Conservation (phyloP, 345 rosid genomes). For the Euphorbia pulcherrima region DNA sequence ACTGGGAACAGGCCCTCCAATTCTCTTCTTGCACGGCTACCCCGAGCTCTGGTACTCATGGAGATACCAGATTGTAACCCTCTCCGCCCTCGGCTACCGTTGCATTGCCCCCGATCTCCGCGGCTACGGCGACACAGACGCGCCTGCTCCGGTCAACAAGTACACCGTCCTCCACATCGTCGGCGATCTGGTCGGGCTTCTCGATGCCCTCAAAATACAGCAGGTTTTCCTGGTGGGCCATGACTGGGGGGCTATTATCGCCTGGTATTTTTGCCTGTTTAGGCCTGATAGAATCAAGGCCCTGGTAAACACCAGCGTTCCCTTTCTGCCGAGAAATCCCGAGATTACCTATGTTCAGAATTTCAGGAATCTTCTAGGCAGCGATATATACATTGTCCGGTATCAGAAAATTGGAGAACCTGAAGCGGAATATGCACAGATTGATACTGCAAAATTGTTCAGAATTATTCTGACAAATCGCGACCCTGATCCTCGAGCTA, state of each 20-base stretch:
- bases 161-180: background rate
- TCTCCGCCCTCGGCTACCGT: background rate
- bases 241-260: background rate
- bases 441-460: background rate
- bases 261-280: background rate
- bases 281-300: constrained; percentile 3
- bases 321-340: background rate
- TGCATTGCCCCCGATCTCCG: background rate
- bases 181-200: background rate
- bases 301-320: background rate
- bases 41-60: background rate
- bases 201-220: background rate
- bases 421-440: background rate
- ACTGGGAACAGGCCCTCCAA: background rate
- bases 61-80: background rate
- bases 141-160: background rate
- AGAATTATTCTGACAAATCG: background rate
- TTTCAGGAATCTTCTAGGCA: background rate
- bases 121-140: background rate
- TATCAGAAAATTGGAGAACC: background rate
- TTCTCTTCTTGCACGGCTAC: background rate
- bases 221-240: background rate
- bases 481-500: background rate
- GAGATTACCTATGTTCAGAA: background rate
- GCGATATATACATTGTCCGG: background rate